phyloP scores from a whole-genome alignment of 768 basidiomycete genomes.

The Rossbeevera mucosa region DNA sequence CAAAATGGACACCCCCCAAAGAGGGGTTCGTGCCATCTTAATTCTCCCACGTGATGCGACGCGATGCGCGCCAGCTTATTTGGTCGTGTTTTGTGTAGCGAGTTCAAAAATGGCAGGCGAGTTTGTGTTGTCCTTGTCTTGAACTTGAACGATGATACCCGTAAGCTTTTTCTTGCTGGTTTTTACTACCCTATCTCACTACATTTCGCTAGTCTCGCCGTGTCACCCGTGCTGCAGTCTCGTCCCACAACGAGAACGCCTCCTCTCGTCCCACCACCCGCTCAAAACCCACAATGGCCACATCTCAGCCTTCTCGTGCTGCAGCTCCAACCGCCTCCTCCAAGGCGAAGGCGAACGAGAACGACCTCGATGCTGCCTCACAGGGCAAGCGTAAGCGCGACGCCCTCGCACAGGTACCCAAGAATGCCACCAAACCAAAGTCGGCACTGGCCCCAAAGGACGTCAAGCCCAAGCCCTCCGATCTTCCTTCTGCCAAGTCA shows the following conservation, averaged over 20 bases:
- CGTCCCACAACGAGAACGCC: conserved; percentile 61
- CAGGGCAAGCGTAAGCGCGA: conserved; percentile 72
- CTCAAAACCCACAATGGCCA: conserved; percentile 48
- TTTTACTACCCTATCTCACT: background rate
- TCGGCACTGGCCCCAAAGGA: conserved; percentile 30
- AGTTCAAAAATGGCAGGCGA: conserved; percentile 35
- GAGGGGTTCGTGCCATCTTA: conserved; percentile 18
- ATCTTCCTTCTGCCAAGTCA: conserved; percentile 38
- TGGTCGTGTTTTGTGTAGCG: conserved; percentile 34
- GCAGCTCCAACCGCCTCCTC: conserved; percentile 37
- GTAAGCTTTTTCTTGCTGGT: conserved; percentile 28
- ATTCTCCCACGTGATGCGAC: conserved; percentile 31
- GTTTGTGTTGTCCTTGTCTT: conserved; percentile 28
- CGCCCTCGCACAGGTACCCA: conserved; percentile 66
- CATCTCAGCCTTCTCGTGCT: conserved; percentile 36
- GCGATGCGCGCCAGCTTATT: conserved; percentile 34
- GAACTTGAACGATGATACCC: conserved; percentile 40
- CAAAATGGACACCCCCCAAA: conserved; percentile 2
- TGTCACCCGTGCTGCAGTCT: conserved; percentile 53
- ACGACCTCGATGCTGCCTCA: conserved; percentile 43
- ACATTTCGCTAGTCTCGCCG: conserved; percentile 52
- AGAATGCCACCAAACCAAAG: conserved; percentile 43
- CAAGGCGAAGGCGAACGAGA: conserved; percentile 33
- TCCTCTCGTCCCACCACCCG: conserved; percentile 61
- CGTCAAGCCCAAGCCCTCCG: conserved; percentile 56